Conservation (phyloP, 768 basidiomycete genomes). For the Lentinula sp. region DNA sequence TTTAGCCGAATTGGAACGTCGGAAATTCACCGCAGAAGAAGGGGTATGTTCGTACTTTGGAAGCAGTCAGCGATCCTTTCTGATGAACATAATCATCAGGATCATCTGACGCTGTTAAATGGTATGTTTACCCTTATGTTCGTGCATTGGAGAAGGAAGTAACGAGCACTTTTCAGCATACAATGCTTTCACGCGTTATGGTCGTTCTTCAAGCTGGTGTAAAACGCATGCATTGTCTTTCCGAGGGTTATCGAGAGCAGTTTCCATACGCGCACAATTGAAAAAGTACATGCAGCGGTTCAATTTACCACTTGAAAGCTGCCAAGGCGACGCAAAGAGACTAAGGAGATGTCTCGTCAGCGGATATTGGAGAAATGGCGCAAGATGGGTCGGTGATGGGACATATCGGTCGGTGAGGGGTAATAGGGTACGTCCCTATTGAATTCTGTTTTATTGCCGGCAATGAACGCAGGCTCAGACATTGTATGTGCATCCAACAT, state of each 20-base stretch:
- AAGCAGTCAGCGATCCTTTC: background rate
- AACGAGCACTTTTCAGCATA: slow-evolving; percentile 49
- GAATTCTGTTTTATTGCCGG: background rate
- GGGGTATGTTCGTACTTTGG: slow-evolving; percentile 44
- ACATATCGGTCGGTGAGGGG: slow-evolving; percentile 89
- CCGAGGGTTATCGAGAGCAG: slow-evolving; percentile 86
- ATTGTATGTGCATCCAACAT: slow-evolving; percentile 88
- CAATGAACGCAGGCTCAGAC: slow-evolving; percentile 37
- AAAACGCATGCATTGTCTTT: slow-evolving; percentile 90
- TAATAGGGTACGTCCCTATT: slow-evolving; percentile 51
- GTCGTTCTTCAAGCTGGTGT: slow-evolving; percentile 88
- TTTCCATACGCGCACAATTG: slow-evolving; percentile 92
- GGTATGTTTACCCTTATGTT: slow-evolving; percentile 37
- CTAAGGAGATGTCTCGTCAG: slow-evolving; percentile 85
- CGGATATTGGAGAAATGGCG: slow-evolving; percentile 93
- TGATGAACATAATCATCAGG: slow-evolving; percentile 41
- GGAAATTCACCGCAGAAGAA: slow-evolving; percentile 98
- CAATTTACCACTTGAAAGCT: slow-evolving; percentile 74
- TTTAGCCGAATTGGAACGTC: slow-evolving; percentile 82
- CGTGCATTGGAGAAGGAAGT: background rate
- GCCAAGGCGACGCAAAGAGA: slow-evolving; percentile 80
- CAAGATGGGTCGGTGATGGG: slow-evolving; percentile 86
- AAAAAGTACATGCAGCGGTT: slow-evolving; percentile 95
- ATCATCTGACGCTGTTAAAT: slow-evolving; percentile 91
- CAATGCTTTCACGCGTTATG: slow-evolving; percentile 85